Base-by-base conservation (phyloP, 257 asterid genomes). In the Hygrophila difformis region DNA sequence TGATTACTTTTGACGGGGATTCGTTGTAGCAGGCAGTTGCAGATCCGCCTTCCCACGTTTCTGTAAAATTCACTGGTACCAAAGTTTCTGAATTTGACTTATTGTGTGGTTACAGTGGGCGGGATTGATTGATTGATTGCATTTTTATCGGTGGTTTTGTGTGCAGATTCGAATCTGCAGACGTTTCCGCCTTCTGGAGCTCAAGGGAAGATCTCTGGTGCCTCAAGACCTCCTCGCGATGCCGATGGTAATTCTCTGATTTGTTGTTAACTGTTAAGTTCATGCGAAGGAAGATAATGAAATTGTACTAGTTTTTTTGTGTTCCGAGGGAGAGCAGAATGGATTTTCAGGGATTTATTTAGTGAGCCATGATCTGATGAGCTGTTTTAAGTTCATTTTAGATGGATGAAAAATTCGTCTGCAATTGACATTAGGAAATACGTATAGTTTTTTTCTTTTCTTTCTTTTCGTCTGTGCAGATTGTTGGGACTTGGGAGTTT, bases 151-250 rank as follows among this genome's bases (percentile, higher is more conserved):
- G 36, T 42, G 51, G 55, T 18, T 17, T 24, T 72, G 54, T 39
- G 16, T 38, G 48, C 73, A 85, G 94, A 91, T 26, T 91, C 96
- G 57, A 91, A 77, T 78, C 79, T 85, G 66, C 98, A 91, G 78
- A 77, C 93, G 18, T 91, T 91, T 78, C 94, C 96, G 12, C 93
- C 96, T 36, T 57, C 88, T 5, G 82, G 75, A 47, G 51, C 83
- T 39, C 93, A 79, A 46, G 96, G 94, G 34, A 91, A 89, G 87
- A 85, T 91, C 68, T 62, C 94, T 13, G 76, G 81, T 48, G 84
- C 66, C 26, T 60, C 82, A 44, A 73, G 83, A 29, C 96, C 98
- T n/a, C 98, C 98, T 56, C 96, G 98, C 7, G 98, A 85, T 64
- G 93, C 88, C 0, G 98, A 89, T 44, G 98, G 98, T 89, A 79